Conservation (phyloP, 169 alveolate species). For the Eimeria tenella region DNA sequence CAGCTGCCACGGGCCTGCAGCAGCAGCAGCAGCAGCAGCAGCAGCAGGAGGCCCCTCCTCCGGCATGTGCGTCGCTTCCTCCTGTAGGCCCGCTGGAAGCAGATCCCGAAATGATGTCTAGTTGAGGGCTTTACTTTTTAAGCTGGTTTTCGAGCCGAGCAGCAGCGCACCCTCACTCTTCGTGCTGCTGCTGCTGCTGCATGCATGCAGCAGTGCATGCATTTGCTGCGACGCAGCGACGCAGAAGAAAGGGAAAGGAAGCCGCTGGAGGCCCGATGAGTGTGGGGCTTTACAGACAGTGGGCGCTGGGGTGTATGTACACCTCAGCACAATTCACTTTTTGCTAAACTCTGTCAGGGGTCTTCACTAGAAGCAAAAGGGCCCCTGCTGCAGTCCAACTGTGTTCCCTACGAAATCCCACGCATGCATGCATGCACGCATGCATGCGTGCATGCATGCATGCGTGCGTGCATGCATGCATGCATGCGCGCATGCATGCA, state of each 20-base stretch:
- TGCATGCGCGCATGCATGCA: too few species aligned
- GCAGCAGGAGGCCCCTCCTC: background rate
- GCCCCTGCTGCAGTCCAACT: too few species aligned
- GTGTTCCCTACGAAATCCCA: too few species aligned
- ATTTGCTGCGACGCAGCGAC: too few species aligned
- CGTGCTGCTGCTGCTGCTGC: background rate
- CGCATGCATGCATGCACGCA: background rate
- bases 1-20: constrained; percentile 16
- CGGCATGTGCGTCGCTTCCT: background rate
- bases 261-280: too few species aligned
- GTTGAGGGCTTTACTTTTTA: background rate
- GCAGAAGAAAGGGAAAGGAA: too few species aligned
- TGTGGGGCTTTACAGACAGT: too few species aligned
- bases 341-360: too few species aligned
- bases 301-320: too few species aligned
- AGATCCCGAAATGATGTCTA: constrained; percentile 11
- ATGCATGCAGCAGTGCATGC: background rate
- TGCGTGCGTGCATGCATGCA: background rate
- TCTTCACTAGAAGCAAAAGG: too few species aligned
- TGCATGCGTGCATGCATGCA: constrained; percentile 18
- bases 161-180: background rate
- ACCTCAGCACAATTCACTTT: too few species aligned
- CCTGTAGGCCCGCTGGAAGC: constrained; percentile 10
- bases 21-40: constrained; percentile 2
- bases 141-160: background rate